A percentile compares a stretch with the other conserved stretches of the same genome.
phyloP scores from a whole-genome alignment of 1,139 yeast species.

The Geotrichum citri-aurantii region DNA sequence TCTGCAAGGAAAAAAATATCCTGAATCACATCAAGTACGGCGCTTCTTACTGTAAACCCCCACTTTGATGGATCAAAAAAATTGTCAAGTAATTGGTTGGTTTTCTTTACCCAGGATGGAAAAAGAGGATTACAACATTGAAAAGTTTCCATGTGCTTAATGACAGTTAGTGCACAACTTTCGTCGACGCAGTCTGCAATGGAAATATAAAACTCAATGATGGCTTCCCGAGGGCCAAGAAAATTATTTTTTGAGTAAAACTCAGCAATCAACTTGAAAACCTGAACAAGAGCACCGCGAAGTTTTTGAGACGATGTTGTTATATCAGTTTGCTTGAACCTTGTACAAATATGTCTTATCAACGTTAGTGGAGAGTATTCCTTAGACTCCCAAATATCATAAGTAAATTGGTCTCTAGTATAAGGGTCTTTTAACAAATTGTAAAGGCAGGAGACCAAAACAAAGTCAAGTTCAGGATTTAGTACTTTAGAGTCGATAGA shows the following conservation, averaged over 20 bases:
- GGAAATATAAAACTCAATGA: constrained; percentile 43
- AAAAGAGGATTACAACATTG: constrained; percentile 51
- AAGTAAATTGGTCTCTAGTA: constrained; percentile 27
- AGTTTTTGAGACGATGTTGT: constrained; percentile 20
- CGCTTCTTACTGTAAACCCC: constrained; percentile 38
- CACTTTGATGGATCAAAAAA: constrained; percentile 41
- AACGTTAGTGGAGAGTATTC: constrained; percentile 42
- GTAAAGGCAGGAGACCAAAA: constrained; percentile 22
- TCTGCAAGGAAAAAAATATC: constrained; percentile 36
- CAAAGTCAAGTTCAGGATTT: constrained; percentile 22
- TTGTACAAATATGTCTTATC: constrained; percentile 18
- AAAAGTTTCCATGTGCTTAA: constrained; percentile 46
- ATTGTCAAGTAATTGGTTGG: constrained; percentile 42
- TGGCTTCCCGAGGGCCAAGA: constrained; percentile 43
- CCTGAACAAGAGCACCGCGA: background rate
- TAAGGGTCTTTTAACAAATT: constrained; percentile 25
- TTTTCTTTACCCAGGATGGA: constrained; percentile 49
- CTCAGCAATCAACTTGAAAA: constrained; percentile 22
- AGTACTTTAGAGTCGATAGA: constrained; percentile 30
- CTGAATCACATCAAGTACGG: constrained; percentile 42
- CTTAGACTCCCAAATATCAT: constrained; percentile 47
- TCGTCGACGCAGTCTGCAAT: constrained; percentile 40
- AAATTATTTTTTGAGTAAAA: constrained; percentile 26
- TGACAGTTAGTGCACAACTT: constrained; percentile 40
- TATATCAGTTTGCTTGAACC: background rate